Conservation (phyloP, 2,329 filamentous ascomycete genomes). For the Epichloe scottii region DNA sequence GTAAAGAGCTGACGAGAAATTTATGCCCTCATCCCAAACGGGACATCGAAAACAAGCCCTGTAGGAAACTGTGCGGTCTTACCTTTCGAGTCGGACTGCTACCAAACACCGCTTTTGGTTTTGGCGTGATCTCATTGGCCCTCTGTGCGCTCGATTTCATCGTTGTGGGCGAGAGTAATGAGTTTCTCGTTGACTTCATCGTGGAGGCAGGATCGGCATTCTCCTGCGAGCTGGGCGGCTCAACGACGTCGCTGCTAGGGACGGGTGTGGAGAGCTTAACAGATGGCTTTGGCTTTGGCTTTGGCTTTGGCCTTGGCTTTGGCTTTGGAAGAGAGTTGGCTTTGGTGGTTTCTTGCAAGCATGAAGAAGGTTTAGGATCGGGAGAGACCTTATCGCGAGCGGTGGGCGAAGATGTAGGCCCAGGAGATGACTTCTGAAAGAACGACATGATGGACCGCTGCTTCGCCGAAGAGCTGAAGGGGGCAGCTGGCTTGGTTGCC, state of each 20-base stretch:
- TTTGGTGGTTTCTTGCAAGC: constrained; percentile 29
- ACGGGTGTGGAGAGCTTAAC: constrained; percentile 49
- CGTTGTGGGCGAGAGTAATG: constrained; percentile 19
- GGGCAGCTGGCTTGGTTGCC: constrained; percentile 2
- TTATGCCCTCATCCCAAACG: too few species aligned
- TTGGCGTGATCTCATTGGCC: background rate
- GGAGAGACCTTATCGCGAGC: constrained; percentile 21
- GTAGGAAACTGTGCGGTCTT: constrained; percentile 10
- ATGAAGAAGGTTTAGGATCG: constrained; percentile 19
- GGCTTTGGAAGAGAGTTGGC: constrained; percentile 25
- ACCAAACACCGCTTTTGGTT: constrained; percentile 21
- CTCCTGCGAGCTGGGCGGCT: constrained; percentile 56
- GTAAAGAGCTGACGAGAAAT: background rate
- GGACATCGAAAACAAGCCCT: background rate
- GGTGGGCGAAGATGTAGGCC: constrained; percentile 19
- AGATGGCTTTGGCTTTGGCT: constrained; percentile 29
- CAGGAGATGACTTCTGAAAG: constrained; percentile 30
- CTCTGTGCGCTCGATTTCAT: constrained; percentile 17
- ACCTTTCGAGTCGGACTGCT: constrained; percentile 78
- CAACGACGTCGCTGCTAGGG: constrained; percentile 66
- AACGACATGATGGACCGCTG: constrained; percentile 32
- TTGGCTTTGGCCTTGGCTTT: constrained; percentile 27
- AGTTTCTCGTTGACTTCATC: constrained; percentile 34
- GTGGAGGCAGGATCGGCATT: constrained; percentile 38
- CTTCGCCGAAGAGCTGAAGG: constrained; percentile 21